Percentiles rank a stretch among this genome's conserved stretches.
Conservation (phyloP, 2,329 filamentous ascomycete species). For the Aspergillus piperis region DNA sequence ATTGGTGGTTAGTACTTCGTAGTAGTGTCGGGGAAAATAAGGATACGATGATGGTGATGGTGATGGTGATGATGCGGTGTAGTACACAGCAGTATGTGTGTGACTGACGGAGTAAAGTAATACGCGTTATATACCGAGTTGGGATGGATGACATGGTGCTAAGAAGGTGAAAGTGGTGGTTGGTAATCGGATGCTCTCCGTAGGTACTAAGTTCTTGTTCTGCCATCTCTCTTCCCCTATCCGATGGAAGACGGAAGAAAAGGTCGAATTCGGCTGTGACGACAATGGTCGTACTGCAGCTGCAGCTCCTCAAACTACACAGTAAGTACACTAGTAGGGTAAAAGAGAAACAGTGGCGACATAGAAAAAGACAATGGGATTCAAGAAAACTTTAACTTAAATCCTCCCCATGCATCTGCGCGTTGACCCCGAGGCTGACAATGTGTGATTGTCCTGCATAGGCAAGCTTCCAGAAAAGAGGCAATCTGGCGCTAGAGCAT, state of each 20-base stretch:
- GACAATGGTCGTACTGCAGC: background rate
- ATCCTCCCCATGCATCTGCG: background rate
- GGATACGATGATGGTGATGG: background rate
- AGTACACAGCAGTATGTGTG: background rate
- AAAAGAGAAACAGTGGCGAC: background rate
- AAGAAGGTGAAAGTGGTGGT: background rate
- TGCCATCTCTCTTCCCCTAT: background rate
- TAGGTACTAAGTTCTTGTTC: background rate
- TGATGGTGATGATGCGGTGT: background rate
- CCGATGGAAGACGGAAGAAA: background rate
- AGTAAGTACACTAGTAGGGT: background rate
- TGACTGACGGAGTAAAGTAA: constrained; percentile 1
- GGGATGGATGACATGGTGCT: background rate
- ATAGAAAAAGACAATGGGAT: background rate
- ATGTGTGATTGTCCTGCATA: constrained; percentile 4
- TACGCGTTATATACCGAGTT: background rate
- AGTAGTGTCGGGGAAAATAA: background rate
- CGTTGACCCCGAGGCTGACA: background rate
- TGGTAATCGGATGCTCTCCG: background rate
- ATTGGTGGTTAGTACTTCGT: background rate
- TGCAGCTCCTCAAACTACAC: background rate
- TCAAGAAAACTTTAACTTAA: background rate
- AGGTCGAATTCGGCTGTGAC: background rate
- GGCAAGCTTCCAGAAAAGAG: constrained; percentile 4
- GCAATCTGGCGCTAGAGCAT: constrained; percentile 1